phyloP scores from a whole-genome alignment of 371 early-diverging fungal genomes.

The Phascolomyces articulosus region DNA sequence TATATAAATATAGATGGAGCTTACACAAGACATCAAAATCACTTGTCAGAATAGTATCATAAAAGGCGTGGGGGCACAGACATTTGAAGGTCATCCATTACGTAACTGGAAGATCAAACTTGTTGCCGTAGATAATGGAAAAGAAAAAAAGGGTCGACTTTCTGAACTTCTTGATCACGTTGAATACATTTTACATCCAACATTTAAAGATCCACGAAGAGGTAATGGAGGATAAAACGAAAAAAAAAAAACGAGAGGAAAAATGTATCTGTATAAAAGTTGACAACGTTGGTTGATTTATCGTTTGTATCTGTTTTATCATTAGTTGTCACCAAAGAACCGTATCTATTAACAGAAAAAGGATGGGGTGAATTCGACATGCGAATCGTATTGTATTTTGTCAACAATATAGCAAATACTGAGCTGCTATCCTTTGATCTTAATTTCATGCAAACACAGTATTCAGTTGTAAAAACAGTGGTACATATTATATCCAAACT shows the following conservation, averaged over 20 bases:
- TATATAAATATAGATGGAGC: conserved; percentile 9
- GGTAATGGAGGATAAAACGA: conserved; percentile 33
- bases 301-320: not conserved
- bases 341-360: conserved; percentile 54
- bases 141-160: conserved; percentile 53
- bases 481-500: conserved; percentile 17
- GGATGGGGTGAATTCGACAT: conserved; percentile 79
- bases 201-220: conserved; percentile 65
- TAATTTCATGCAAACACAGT: conserved; percentile 57
- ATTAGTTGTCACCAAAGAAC: conserved; percentile 63
- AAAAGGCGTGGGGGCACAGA: conserved; percentile 26
- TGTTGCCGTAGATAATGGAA: conserved; percentile 47
- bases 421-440: conserved; percentile 59
- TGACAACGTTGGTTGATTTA: not conserved
- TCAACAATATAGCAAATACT: conserved; percentile 47
- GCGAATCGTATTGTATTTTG: conserved; percentile 59
- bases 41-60: conserved; percentile 40
- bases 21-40: conserved; percentile 40
- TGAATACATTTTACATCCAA: conserved; percentile 75
- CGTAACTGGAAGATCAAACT: conserved; percentile 63
- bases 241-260: too few species aligned
- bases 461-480: conserved; percentile 50
- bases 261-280: not conserved
- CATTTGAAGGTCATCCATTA: conserved; percentile 54
- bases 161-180: conserved; percentile 64